Base-by-base conservation (phyloP, 1,284 basidiomycete species). In the Cryptococcus sp. region DNA sequence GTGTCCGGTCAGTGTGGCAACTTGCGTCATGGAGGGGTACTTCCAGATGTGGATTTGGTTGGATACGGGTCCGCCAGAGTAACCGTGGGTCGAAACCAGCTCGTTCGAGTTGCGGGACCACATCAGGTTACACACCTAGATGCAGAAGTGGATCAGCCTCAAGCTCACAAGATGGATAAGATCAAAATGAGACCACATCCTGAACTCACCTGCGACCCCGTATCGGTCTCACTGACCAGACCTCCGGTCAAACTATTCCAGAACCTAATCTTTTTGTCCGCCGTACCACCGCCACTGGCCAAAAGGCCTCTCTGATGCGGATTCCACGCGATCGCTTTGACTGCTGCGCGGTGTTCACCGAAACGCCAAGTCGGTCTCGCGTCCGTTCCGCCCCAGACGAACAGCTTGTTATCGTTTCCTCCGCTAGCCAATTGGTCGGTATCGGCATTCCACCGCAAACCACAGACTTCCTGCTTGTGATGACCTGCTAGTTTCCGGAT, bases 31-130 rank as follows among this genome's bases (percentile, higher is more conserved):
- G 10, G 87, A 88, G 0, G 95, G 96, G 78, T 98, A 98, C 73
- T 90, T 89, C 95, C 95, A 99, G 65, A 99, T 91, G 73, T 93
- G 94, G 56, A 99, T 95, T 78, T 99, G 95, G 78, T 99, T 98
- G 77, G 97, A 93, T 5, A 94, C 87, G 0, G 90, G 87, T 3
- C 91, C 93, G 6, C 88, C 90, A 20, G 92, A 95, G 81, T 94
- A 99, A 1, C 96, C 95, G 72, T 99, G 95, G 2, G 95, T 99
- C 15, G 93, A 96, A 38, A 99, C 93, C 39, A 99, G 85, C 79
- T 99, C 95, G 73, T 98, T 95, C 17, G 93, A 93, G 23, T 91
- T 96, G 56, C 90, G 83, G 5, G 92, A 95, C 93, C 94, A 98
- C 66, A 93, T 91, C 52, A 98, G 85, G 78, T 98, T 98, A 82